Conservation (phyloP, 108 stramenopile species). For the Nitzschia sp. region DNA sequence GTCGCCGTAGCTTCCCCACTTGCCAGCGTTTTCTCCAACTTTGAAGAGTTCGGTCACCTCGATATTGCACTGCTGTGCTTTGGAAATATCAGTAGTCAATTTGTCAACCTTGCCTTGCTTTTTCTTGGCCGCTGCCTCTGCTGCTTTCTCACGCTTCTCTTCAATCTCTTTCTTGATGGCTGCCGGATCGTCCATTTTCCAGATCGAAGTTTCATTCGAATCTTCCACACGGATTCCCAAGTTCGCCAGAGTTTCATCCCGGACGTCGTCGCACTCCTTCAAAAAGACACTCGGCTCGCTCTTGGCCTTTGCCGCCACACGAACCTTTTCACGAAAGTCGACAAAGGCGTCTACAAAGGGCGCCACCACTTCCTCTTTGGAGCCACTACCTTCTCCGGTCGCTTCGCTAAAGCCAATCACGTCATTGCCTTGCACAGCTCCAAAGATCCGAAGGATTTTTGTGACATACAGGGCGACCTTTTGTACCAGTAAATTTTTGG, state of each 20-base stretch:
- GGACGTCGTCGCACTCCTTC: conserved; percentile 83
- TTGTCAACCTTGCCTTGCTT: conserved; percentile 34
- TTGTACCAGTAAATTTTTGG: conserved; percentile 65
- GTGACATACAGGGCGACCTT: conserved; percentile 88
- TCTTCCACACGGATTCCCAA: conserved; percentile 95
- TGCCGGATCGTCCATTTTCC: conserved; percentile 93
- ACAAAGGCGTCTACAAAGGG: conserved; percentile 87
- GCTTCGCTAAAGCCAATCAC: conserved; percentile 78
- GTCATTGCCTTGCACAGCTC: conserved; percentile 75
- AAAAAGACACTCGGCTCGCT: conserved; percentile 54
- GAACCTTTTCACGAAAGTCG: conserved; percentile 80
- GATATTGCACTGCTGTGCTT: conserved; percentile 24
- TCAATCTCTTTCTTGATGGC: conserved; percentile 76
- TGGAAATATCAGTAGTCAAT: conserved; percentile 22
- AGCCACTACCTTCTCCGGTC: conserved; percentile 33
- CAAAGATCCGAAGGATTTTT: conserved; percentile 87
- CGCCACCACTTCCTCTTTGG: conserved; percentile 49
- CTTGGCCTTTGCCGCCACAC: conserved; percentile 55
- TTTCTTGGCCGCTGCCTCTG: conserved; percentile 60
- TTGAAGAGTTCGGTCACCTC: conserved; percentile 35
- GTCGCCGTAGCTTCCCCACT: conserved; percentile 39
- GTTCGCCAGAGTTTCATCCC: conserved; percentile 84
- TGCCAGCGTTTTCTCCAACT: conserved; percentile 30
- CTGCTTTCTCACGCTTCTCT: conserved; percentile 60
- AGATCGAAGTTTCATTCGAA: conserved; percentile 70